Percentiles rank a stretch among this genome's conserved stretches.
Evolutionary conservation across 192 early-diverging fungal genomes (phyloP).

Genomic region (Backusella liffmaniae): DNA sequence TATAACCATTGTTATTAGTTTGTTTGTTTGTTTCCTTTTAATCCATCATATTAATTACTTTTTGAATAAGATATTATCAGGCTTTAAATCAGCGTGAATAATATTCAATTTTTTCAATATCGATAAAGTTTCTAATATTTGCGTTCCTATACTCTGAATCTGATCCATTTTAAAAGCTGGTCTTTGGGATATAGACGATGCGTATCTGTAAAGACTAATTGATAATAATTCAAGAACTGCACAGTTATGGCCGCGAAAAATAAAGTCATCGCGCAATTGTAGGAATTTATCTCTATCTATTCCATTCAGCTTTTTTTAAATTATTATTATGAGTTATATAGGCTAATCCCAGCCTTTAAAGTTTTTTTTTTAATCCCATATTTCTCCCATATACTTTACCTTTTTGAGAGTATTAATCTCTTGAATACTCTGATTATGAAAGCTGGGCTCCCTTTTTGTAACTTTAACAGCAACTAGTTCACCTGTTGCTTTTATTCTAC

Average conservation of each 20-base stretch:
- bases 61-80: constrained; percentile 94
- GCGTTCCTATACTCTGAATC: constrained; percentile 83
- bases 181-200: constrained; percentile 46
- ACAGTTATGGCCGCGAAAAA: constrained; percentile 89
- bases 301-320: constrained; percentile 66
- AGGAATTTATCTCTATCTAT: constrained; percentile 85
- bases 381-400: constrained; percentile 34
- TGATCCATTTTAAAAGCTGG: constrained; percentile 88
- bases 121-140: constrained; percentile 87
- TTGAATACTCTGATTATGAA: constrained; percentile 92
- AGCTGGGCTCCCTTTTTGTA: constrained; percentile 95
- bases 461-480: constrained; percentile 92
- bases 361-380: not conserved
- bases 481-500: constrained; percentile 85
- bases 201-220: constrained; percentile 90
- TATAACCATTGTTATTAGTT: constrained; percentile 36
- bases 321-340: constrained; percentile 60
- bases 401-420: constrained; percentile 90
- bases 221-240: constrained; percentile 94
- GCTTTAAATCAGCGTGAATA: constrained; percentile 98
- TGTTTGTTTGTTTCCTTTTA: not conserved
- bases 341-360: not conserved
- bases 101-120: constrained; percentile 80
- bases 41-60: constrained; percentile 43
- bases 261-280: constrained; percentile 86